Percentiles rank a stretch among this genome's conserved stretches.
phyloP scores from a whole-genome alignment of 2,329 filamentous ascomycete species.

The Colletotrichum sidae region DNA sequence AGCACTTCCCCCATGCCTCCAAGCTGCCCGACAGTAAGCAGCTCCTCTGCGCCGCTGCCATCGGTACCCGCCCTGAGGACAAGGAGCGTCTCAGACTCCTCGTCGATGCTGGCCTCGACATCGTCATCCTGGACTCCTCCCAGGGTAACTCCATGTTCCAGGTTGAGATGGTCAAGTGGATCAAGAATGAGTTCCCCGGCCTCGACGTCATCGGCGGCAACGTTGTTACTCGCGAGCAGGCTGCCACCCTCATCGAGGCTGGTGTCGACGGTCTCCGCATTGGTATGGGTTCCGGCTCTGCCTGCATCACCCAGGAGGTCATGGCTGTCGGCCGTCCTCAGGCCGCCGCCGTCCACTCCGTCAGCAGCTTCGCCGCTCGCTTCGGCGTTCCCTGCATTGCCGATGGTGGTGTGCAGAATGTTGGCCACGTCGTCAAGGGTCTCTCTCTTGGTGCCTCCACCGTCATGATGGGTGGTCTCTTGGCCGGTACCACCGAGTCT shows the following conservation, averaged over 20 bases:
- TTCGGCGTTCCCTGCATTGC: slow-evolving; percentile 99
- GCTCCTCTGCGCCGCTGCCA: slow-evolving; percentile 92
- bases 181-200: slow-evolving; percentile 86
- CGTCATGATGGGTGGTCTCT: slow-evolving; percentile 99
- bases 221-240: slow-evolving; percentile 97
- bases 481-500: slow-evolving; percentile 97
- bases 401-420: slow-evolving; percentile 97
- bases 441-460: slow-evolving; percentile 93
- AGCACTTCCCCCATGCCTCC: slow-evolving; percentile 94
- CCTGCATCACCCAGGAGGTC: slow-evolving; percentile 99
- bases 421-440: slow-evolving; percentile 99
- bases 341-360: slow-evolving; percentile 91
- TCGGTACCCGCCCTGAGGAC: slow-evolving; percentile 94
- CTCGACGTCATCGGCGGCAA: slow-evolving; percentile 98
- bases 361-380: slow-evolving; percentile 87
- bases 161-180: slow-evolving; percentile 97
- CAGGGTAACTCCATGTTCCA: slow-evolving; percentile 99
- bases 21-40: slow-evolving; percentile 98
- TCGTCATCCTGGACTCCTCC: slow-evolving; percentile 94
- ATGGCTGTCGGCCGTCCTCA: slow-evolving; percentile 99
- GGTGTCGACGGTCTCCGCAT: slow-evolving; percentile 97
- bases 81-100: slow-evolving; percentile 87
- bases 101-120: slow-evolving; percentile 93
- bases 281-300: slow-evolving; percentile 97
- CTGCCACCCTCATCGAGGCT: slow-evolving; percentile 89